These are phyloP conservation scores for Vaucheria bursata DNA, from an alignment of 352 stramenopile genomes.

Conservation along the genomic window DNA sequence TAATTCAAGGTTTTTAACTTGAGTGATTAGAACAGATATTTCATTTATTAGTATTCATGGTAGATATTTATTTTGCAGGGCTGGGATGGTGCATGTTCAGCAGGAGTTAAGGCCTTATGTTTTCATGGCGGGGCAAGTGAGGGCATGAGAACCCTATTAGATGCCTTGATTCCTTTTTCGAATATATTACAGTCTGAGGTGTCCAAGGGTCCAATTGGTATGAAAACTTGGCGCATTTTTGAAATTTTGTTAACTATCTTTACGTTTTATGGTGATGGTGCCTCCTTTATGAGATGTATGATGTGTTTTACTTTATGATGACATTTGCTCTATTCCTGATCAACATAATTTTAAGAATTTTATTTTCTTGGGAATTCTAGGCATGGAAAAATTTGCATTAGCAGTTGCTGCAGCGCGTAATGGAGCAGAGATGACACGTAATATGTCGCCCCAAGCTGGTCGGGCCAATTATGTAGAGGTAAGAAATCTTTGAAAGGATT, in stretches of 20 bases:
- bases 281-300: neutral
- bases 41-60: too few species aligned
- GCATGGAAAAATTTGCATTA: conserved; percentile 18
- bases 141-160: conserved; percentile 90
- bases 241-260: neutral
- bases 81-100: conserved; percentile 16
- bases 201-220: too few species aligned
- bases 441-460: conserved; percentile 70
- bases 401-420: conserved; percentile 65
- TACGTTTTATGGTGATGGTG: neutral
- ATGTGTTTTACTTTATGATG: neutral
- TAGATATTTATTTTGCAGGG: neutral
- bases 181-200: too few species aligned
- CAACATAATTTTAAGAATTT: neutral
- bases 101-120: conserved; percentile 64
- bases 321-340: neutral
- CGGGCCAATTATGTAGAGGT: conserved; percentile 76
- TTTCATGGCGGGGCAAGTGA: conserved; percentile 82
- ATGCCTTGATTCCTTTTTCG: conserved; percentile 80
- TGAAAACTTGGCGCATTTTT: neutral
- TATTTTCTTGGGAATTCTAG: too few species aligned
- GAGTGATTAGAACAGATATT: too few species aligned
- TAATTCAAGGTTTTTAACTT: too few species aligned
- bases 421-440: conserved; percentile 77
- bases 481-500: too few species aligned